Conservation (phyloP, 805 yeast genomes). For the Cyberlindnera amylophila region DNA sequence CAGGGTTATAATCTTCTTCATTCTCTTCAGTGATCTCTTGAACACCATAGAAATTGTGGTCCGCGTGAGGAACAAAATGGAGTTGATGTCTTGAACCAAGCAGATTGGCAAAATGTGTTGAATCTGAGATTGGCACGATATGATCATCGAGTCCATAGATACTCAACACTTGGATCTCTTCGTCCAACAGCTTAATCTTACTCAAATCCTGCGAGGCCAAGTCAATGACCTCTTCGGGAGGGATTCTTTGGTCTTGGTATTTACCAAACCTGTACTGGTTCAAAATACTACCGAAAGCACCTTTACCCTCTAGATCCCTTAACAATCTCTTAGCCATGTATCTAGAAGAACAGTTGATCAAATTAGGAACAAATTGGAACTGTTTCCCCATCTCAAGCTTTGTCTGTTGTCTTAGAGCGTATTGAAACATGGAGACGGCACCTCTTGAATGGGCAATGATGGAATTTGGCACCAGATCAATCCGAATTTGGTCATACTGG, state of each 20-base stretch:
- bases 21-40: slow-evolving; percentile 34
- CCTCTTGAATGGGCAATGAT: slow-evolving; percentile 83
- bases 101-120: slow-evolving; percentile 52
- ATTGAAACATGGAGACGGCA: slow-evolving; percentile 65
- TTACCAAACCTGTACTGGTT: slow-evolving; percentile 50
- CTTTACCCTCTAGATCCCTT: slow-evolving; percentile 12
- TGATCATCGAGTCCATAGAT: slow-evolving; percentile 69
- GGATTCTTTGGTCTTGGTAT: slow-evolving; percentile 38
- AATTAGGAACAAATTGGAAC: slow-evolving; percentile 51
- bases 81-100: slow-evolving; percentile 56
- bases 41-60: slow-evolving; percentile 74
- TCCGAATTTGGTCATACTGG: slow-evolving; percentile 29
- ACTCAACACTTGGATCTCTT: slow-evolving; percentile 52
- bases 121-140: slow-evolving; percentile 62
- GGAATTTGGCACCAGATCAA: slow-evolving; percentile 46
- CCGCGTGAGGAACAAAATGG: slow-evolving; percentile 60
- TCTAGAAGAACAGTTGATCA: slow-evolving; percentile 74
- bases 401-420: slow-evolving; percentile 50
- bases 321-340: slow-evolving; percentile 34
- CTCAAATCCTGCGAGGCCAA: slow-evolving; percentile 46
- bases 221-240: slow-evolving; percentile 47
- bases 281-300: slow-evolving; percentile 30
- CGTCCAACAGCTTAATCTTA: slow-evolving; percentile 38
- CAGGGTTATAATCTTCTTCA: slow-evolving; percentile 32
- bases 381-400: slow-evolving; percentile 31